These are phyloP conservation scores for Quercus gilva DNA, from an alignment of 306 rosid genomes.

Conservation along the genomic window DNA sequence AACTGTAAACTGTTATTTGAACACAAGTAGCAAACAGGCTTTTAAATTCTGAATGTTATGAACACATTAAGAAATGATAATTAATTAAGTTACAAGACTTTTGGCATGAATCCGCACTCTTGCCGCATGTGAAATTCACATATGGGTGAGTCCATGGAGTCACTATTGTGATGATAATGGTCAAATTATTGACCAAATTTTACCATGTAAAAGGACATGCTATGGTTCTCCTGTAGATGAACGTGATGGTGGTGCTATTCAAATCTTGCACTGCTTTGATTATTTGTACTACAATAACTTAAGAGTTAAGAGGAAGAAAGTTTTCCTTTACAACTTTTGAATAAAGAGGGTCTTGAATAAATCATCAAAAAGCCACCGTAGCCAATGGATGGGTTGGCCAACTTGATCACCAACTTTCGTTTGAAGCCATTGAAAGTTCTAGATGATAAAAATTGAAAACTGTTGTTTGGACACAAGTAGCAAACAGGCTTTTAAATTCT, in stretches of 20 bases:
- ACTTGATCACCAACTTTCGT: slow-evolving; percentile 21
- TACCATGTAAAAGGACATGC: not conserved
- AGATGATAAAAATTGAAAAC: too few relatives aligned
- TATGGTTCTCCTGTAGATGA: not conserved
- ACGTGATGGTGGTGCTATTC: slow-evolving; percentile 4
- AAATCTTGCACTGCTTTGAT: not conserved
- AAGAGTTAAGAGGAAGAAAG: not conserved
- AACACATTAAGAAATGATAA: too few relatives aligned
- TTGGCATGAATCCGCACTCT: too few relatives aligned
- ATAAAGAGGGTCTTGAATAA: slow-evolving; percentile 26
- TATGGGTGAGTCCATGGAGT: too few relatives aligned
- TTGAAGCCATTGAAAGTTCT: slow-evolving; percentile 10
- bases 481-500: too few relatives aligned
- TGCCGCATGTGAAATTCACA: too few relatives aligned
- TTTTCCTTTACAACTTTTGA: slow-evolving; percentile 12
- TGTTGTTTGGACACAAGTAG: too few relatives aligned
- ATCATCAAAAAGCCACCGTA: slow-evolving; percentile 2
- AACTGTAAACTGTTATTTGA: too few relatives aligned
- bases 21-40: too few relatives aligned
- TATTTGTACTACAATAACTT: not conserved
- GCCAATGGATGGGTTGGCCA: slow-evolving; percentile 5
- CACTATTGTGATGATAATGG: too few relatives aligned
- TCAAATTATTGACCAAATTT: not conserved
- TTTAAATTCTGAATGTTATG: too few relatives aligned
- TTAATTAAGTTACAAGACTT: too few relatives aligned